phyloP scores from a whole-genome alignment of 1,284 basidiomycete species.

The Trichosporon inkin region DNA sequence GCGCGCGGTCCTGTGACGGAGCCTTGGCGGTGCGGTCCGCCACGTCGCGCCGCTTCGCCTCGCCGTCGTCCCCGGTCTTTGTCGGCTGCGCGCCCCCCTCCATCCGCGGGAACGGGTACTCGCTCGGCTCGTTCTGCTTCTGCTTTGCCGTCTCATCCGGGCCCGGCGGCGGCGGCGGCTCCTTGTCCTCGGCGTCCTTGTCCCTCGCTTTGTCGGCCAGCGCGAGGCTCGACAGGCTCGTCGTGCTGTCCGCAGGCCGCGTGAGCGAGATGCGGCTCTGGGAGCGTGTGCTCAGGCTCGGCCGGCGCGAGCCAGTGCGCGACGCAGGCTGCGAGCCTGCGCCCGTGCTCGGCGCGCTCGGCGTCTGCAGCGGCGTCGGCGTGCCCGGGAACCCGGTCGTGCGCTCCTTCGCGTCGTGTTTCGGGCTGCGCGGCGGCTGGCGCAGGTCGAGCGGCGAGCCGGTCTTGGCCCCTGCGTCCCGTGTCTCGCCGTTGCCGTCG shows the following conservation, averaged over 20 bases:
- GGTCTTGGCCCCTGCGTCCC: too few relatives aligned
- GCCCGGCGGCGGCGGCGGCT: too few relatives aligned
- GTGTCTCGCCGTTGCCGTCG: too few relatives aligned
- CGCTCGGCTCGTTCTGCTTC: neutral
- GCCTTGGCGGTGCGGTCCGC: too few relatives aligned
- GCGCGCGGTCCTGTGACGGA: too few relatives aligned
- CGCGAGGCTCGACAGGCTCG: neutral
- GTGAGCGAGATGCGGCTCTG: constrained; percentile 6
- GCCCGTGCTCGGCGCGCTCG: neutral
- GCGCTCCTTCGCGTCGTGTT: neutral
- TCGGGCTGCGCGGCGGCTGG: neutral
- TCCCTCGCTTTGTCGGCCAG: too few relatives aligned
- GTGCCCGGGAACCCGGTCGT: constrained; percentile 1
- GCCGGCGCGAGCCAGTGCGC: neutral
- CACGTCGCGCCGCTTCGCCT: neutral
- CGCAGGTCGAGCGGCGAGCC: neutral
- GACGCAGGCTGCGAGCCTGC: neutral
- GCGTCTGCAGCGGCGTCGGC: constrained; percentile 1
- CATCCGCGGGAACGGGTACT: constrained; percentile 4
- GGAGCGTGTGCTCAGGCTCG: neutral
- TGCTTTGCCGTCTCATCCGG: constrained; percentile 12
- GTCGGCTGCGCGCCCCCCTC: neutral
- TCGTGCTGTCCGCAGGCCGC: neutral
- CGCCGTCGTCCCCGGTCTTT: neutral
- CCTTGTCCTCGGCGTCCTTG: too few relatives aligned